These are phyloP conservation scores for Coemansia sp. DNA, from an alignment of 192 early-diverging fungal genomes.

Conservation along the genomic window DNA sequence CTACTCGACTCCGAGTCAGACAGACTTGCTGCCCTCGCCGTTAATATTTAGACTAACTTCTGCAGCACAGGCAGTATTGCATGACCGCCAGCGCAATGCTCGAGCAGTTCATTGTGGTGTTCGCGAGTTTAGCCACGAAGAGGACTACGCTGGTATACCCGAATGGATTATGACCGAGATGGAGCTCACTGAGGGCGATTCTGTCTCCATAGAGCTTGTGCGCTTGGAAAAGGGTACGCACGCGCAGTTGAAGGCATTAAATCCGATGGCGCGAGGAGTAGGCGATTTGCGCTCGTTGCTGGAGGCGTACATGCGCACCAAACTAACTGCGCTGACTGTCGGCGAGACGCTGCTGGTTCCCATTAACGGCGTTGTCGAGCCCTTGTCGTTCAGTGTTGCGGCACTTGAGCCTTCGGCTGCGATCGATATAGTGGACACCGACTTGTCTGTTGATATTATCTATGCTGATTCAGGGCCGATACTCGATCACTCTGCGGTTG, in stretches of 20 bases:
- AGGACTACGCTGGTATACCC: slow-evolving; percentile 53
- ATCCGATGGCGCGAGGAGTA: background rate
- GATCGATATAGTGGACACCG: slow-evolving; percentile 73
- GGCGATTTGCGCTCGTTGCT: slow-evolving; percentile 58
- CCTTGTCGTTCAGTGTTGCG: slow-evolving; percentile 59
- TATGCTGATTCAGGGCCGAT: slow-evolving; percentile 25
- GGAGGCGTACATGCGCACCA: slow-evolving; percentile 64
- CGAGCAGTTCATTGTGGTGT: slow-evolving; percentile 57
- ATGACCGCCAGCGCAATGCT: background rate
- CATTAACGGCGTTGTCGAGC: slow-evolving; percentile 49
- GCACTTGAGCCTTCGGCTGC: slow-evolving; percentile 67
- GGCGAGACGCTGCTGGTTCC: slow-evolving; percentile 64
- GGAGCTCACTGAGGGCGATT: slow-evolving; percentile 41
- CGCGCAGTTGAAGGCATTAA: slow-evolving; percentile 62
- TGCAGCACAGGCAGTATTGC: background rate
- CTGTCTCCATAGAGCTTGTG: slow-evolving; percentile 58
- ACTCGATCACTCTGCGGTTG: background rate
- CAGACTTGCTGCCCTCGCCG: slow-evolving; percentile 29
- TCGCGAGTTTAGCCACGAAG: slow-evolving; percentile 67
- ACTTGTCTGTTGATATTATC: slow-evolving; percentile 78
- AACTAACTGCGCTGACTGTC: slow-evolving; percentile 67
- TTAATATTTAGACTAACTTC: slow-evolving; percentile 30
- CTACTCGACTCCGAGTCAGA: background rate
- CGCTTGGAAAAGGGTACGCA: slow-evolving; percentile 64
- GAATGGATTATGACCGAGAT: slow-evolving; percentile 57